phyloP scores from a whole-genome alignment of 2,329 filamentous ascomycete species.

The Trichophaea hybrida region DNA sequence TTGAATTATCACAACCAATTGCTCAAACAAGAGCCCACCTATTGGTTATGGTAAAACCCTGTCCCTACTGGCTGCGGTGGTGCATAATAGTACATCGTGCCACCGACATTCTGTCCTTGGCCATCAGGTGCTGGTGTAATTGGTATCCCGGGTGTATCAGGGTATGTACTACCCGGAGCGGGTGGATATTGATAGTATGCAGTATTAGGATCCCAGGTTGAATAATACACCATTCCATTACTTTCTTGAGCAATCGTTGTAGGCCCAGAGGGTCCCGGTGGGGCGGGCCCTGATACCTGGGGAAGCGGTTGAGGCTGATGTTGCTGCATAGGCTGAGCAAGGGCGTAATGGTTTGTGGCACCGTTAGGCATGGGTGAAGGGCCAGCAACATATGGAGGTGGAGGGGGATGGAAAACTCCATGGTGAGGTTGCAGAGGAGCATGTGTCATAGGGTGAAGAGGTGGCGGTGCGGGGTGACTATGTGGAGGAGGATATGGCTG shows the following conservation, averaged over 20 bases:
- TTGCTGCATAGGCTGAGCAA: slow-evolving; percentile 7
- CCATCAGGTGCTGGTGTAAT: slow-evolving; percentile 41
- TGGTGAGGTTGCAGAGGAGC: not conserved
- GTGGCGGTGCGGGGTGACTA: slow-evolving; percentile 11
- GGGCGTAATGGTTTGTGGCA: slow-evolving; percentile 11
- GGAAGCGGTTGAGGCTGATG: slow-evolving; percentile 25
- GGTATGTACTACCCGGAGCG: slow-evolving; percentile 3
- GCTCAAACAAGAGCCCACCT: not conserved
- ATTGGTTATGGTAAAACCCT: not conserved
- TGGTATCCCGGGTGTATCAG: slow-evolving; percentile 41
- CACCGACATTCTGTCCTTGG: slow-evolving; percentile 19
- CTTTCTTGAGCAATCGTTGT: slow-evolving; percentile 60
- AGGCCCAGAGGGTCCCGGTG: slow-evolving; percentile 25
- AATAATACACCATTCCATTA: slow-evolving; percentile 90
- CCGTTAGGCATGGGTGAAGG: slow-evolving; percentile 25
- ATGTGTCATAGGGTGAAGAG: slow-evolving; percentile 12
- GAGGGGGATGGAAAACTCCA: slow-evolving; percentile 12
- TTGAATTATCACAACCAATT: not conserved
- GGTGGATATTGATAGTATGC: slow-evolving; percentile 45
- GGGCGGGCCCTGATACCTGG: slow-evolving; percentile 27
- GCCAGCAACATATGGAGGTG: slow-evolving; percentile 28
- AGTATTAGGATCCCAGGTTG: slow-evolving; percentile 50
- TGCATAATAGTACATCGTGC: slow-evolving; percentile 52
- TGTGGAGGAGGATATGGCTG: slow-evolving; percentile 12
- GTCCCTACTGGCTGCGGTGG: slow-evolving; percentile 31